phyloP scores from a whole-genome alignment of 2,329 filamentous ascomycete species.

The Fusarium stilboides region DNA sequence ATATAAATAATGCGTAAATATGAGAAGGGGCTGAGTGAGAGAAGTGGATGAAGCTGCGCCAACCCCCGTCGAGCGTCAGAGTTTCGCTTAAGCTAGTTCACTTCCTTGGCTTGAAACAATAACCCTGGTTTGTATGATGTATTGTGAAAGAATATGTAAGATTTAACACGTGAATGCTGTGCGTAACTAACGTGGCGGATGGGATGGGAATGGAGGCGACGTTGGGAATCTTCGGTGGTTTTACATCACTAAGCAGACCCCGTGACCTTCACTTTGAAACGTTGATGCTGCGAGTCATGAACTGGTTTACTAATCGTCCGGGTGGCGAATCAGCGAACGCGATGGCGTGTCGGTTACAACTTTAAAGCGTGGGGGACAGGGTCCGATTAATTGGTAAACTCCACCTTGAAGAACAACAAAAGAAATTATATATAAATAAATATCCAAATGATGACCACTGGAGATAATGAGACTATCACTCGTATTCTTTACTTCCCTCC shows the following conservation, averaged over 20 bases:
- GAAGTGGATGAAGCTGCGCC: not conserved
- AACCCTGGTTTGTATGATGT: too few relatives aligned
- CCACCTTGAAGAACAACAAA: slow-evolving; percentile 3
- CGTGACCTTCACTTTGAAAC: slow-evolving; percentile 18
- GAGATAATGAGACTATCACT: not conserved
- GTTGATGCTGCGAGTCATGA: not conserved
- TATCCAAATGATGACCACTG: slow-evolving; percentile 8
- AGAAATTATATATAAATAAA: slow-evolving; percentile 2
- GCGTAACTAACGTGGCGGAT: slow-evolving; percentile 7
- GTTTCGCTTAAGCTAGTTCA: too few relatives aligned
- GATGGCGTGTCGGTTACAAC: not conserved
- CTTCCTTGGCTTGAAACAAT: too few relatives aligned
- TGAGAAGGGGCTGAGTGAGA: not conserved
- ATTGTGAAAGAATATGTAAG: too few relatives aligned
- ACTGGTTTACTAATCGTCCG: slow-evolving; percentile 25
- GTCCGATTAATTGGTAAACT: not conserved
- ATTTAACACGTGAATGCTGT: too few relatives aligned
- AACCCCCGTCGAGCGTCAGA: too few relatives aligned
- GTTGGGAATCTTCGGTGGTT: slow-evolving; percentile 29
- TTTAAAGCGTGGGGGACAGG: slow-evolving; percentile 18
- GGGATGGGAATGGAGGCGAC: slow-evolving; percentile 20
- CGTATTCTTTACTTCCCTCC: slow-evolving; percentile 13
- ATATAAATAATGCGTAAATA: slow-evolving; percentile 10
- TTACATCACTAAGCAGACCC: slow-evolving; percentile 38
- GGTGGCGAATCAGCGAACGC: not conserved